Conservation (phyloP, 345 rosid species). For the Sisymbrium altissimum region DNA sequence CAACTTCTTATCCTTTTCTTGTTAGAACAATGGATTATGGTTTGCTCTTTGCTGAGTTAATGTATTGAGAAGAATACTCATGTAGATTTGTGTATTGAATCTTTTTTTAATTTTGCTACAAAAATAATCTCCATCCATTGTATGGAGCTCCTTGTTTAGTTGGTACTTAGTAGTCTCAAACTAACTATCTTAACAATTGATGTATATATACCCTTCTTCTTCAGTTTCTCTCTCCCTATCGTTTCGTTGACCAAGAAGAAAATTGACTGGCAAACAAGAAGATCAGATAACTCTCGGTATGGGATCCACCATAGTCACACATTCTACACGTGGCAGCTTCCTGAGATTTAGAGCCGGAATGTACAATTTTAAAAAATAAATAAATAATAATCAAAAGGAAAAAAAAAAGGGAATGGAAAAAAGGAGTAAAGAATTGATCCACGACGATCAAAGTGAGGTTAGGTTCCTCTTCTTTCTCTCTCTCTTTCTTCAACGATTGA, state of each 20-base stretch:
- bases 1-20: background rate
- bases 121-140: background rate
- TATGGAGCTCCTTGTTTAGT: background rate
- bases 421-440: slow-evolving; percentile 28
- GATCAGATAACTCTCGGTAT: slow-evolving; percentile 21
- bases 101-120: background rate
- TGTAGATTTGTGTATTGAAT: slow-evolving; percentile 16
- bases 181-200: too few relatives aligned
- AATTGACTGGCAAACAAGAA: background rate
- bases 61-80: background rate
- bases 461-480: slow-evolving; percentile 22
- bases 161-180: background rate
- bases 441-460: slow-evolving; percentile 30
- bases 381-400: background rate
- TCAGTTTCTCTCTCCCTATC: too few relatives aligned
- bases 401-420: slow-evolving; percentile 8
- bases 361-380: background rate
- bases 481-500: background rate
- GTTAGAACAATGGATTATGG: slow-evolving; percentile 16
- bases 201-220: too few relatives aligned
- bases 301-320: slow-evolving; percentile 20
- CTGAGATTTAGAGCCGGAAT: slow-evolving; percentile 9
- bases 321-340: slow-evolving; percentile 26
- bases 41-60: background rate
- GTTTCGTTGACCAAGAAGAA: background rate